A percentile compares a stretch with the other conserved stretches of the same genome.
phyloP scores from a whole-genome alignment of 352 stramenopile genomes.

The Phytophthora tubulina region DNA sequence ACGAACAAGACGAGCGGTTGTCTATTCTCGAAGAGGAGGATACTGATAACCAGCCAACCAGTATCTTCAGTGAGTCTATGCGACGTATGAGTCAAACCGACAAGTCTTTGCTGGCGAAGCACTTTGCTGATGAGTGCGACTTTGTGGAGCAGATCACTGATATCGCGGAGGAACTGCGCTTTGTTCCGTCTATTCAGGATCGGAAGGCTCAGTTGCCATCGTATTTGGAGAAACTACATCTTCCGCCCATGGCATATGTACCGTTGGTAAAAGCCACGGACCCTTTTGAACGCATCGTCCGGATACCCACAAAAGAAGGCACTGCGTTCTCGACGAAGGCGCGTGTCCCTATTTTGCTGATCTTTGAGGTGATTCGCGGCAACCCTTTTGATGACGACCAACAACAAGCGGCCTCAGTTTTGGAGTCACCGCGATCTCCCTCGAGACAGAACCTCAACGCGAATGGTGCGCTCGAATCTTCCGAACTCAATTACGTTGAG shows the following conservation, averaged over 20 bases:
- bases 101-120: conserved; percentile 83
- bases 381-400: conserved; percentile 69
- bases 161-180: conserved; percentile 84
- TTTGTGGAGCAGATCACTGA: conserved; percentile 92
- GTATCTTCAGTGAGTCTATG: conserved; percentile 74
- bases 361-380: conserved; percentile 90
- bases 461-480: conserved; percentile 52
- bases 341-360: conserved; percentile 87
- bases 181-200: conserved; percentile 82
- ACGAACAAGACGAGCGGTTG: conserved; percentile 51
- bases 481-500: conserved; percentile 75
- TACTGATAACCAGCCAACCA: conserved; percentile 74
- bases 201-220: conserved; percentile 81
- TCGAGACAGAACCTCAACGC: conserved; percentile 46
- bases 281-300: conserved; percentile 88
- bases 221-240: conserved; percentile 84
- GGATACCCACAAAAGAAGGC: conserved; percentile 87
- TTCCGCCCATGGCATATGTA: conserved; percentile 91
- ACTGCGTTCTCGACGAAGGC: conserved; percentile 91
- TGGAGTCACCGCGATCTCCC: conserved; percentile 66
- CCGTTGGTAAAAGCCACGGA: conserved; percentile 89
- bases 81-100: conserved; percentile 83
- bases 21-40: conserved; percentile 76
- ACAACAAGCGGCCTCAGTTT: conserved; percentile 43
- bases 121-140: conserved; percentile 89